Evolutionary conservation across 116 monocot species (phyloP).

Genomic region (Posidonia oceanica): DNA sequence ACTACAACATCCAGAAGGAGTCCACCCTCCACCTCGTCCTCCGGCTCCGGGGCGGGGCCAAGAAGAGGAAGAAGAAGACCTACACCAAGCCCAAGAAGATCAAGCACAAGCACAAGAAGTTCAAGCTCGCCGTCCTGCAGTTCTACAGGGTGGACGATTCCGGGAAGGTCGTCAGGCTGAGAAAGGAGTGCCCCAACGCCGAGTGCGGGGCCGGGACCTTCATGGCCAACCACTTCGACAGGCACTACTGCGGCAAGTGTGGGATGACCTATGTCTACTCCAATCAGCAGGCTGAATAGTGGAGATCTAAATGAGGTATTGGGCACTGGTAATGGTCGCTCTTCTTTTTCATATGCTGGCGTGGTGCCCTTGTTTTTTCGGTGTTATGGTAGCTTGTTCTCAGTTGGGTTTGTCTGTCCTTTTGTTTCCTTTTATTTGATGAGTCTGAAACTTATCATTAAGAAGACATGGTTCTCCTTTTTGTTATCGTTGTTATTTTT

Average conservation of each 20-base stretch:
- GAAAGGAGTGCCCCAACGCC: constrained; percentile 59
- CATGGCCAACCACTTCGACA: constrained; percentile 26
- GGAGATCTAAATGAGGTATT: too few species aligned
- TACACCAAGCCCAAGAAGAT: constrained; percentile 50
- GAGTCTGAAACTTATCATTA: too few species aligned
- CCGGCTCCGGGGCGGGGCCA: constrained; percentile 41
- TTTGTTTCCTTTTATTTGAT: too few species aligned
- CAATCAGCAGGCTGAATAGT: background rate
- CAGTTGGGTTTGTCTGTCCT: too few species aligned
- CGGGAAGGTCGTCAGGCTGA: constrained; percentile 31
- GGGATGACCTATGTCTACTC: constrained; percentile 18
- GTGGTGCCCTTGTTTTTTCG: too few species aligned
- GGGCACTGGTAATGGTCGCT: too few species aligned
- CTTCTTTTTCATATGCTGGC: too few species aligned
- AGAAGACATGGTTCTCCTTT: too few species aligned
- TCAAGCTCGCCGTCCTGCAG: constrained; percentile 46
- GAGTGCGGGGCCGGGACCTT: constrained; percentile 61
- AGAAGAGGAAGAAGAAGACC: constrained; percentile 56
- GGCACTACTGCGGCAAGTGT: constrained; percentile 25
- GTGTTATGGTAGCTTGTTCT: too few species aligned
- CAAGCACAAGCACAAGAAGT: constrained; percentile 54
- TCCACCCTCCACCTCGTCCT: constrained; percentile 63
- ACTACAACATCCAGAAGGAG: constrained; percentile 77
- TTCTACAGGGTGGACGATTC: constrained; percentile 32
- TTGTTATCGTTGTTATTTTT: too few species aligned